Percentiles rank a stretch among this genome's conserved stretches.
Conservation (phyloP, 371 early-diverging fungal genomes). For the Hamiltosporidium magnivora region DNA sequence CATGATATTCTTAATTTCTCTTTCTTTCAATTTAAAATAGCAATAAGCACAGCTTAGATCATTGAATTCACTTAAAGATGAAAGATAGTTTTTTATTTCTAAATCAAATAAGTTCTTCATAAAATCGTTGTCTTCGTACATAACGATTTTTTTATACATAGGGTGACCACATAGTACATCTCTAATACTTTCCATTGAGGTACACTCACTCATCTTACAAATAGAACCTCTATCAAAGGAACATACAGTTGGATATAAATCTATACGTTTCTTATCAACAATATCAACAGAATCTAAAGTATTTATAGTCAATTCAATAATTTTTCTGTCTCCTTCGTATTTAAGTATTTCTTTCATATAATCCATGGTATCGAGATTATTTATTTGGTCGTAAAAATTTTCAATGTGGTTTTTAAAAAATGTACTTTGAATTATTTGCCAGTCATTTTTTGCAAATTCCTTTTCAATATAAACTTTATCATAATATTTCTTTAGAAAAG, state of each 20-base stretch:
- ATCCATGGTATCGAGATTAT: background rate
- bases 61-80: background rate
- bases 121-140: background rate
- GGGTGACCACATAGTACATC: slow-evolving; percentile 13
- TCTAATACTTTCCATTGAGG: slow-evolving; percentile 42
- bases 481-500: slow-evolving; percentile 42
- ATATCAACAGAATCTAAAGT: slow-evolving; percentile 21
- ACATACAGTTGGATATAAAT: slow-evolving; percentile 27
- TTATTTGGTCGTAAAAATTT: slow-evolving; percentile 16
- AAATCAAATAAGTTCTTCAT: background rate
- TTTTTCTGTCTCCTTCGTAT: slow-evolving; percentile 45
- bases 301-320: slow-evolving; percentile 47
- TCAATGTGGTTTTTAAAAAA: slow-evolving; percentile 38
- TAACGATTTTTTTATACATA: background rate
- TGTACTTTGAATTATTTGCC: slow-evolving; percentile 30
- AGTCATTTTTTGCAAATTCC: slow-evolving; percentile 39
- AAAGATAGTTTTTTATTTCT: slow-evolving; percentile 16
- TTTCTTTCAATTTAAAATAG: slow-evolving; percentile 88
- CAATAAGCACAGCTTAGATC: slow-evolving; percentile 61
- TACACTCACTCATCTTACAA: slow-evolving; percentile 10
- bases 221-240: slow-evolving; percentile 18
- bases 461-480: slow-evolving; percentile 20
- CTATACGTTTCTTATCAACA: slow-evolving; percentile 21
- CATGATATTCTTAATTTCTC: slow-evolving; percentile 91
- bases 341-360: slow-evolving; percentile 36